These are phyloP conservation scores for Fusarium sp. DNA, from an alignment of 2,329 filamentous ascomycete species.

Conservation along the genomic window DNA sequence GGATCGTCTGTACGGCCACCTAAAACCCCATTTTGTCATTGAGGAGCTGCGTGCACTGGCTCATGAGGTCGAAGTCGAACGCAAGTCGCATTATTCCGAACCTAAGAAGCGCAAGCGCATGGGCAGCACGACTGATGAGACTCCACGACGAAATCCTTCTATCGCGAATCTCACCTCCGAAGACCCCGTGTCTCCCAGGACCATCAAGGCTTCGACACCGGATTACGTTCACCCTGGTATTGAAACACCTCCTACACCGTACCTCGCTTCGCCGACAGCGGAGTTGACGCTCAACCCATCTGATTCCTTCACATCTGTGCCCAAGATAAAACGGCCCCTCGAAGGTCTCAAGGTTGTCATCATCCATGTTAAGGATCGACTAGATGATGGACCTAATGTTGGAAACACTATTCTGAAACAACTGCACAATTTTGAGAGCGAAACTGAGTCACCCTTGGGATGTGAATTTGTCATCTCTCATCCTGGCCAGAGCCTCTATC, in stretches of 20 bases:
- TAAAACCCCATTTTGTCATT: conserved; percentile 85
- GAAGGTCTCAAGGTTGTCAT: conserved; percentile 83
- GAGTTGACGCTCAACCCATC: conserved; percentile 58
- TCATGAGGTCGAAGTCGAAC: conserved; percentile 71
- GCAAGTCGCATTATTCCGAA: conserved; percentile 50
- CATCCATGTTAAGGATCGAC: conserved; percentile 92
- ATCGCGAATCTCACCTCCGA: conserved; percentile 49
- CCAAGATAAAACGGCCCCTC: conserved; percentile 62
- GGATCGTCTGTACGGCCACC: conserved; percentile 85
- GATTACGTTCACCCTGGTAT: conserved; percentile 33
- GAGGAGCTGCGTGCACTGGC: conserved; percentile 82
- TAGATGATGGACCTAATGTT: conserved; percentile 77
- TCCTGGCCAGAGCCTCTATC: conserved; percentile 69
- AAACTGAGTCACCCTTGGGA: conserved; percentile 74
- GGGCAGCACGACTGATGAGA: conserved; percentile 44
- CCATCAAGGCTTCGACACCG: conserved; percentile 48
- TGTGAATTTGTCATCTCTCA: conserved; percentile 82
- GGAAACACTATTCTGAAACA: conserved; percentile 76
- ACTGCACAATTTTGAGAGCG: conserved; percentile 74
- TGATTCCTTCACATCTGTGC: conserved; percentile 45
- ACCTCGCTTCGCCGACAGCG: conserved; percentile 60
- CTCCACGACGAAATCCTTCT: conserved; percentile 37
- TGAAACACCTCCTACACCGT: conserved; percentile 60
- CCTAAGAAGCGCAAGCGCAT: conserved; percentile 75
- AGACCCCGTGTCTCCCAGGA: conserved; percentile 65